These are phyloP conservation scores for Oryza punctata DNA, from an alignment of 176 grass and related monocot genomes.

Conservation along the genomic window DNA sequence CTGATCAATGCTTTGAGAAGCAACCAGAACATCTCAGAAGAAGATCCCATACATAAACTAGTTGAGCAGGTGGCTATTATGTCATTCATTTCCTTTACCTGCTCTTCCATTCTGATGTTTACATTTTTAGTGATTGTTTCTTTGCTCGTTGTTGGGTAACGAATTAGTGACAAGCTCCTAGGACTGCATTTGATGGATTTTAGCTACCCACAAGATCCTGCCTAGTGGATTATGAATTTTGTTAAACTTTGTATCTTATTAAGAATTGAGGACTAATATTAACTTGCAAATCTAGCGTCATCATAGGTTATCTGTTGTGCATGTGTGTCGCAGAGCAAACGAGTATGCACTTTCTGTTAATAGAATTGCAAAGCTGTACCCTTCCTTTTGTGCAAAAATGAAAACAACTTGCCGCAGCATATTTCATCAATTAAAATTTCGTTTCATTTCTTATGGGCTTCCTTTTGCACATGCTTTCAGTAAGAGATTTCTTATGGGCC, in stretches of 20 bases:
- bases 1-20: constrained; percentile 87
- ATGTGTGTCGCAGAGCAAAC: background rate
- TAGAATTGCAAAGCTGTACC: background rate
- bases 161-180: background rate
- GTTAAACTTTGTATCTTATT: background rate
- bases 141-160: background rate
- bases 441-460: background rate
- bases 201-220: background rate
- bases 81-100: constrained; percentile 11
- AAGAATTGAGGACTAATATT: background rate
- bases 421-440: background rate
- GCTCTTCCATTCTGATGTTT: background rate
- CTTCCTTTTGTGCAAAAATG: background rate
- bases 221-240: constrained; percentile 21
- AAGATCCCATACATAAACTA: constrained; percentile 80
- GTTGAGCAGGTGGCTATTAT: constrained; percentile 70
- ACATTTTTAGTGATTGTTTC: background rate
- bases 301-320: background rate
- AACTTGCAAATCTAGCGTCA: background rate
- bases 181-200: background rate
- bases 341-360: background rate
- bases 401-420: background rate
- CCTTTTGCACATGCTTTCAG: background rate
- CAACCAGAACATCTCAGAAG: constrained; percentile 44
- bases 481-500: background rate